Percentiles rank a stretch among this genome's conserved stretches.
Conservation (phyloP, 257 asterid species). For the Solanum ahanhuiri region DNA sequence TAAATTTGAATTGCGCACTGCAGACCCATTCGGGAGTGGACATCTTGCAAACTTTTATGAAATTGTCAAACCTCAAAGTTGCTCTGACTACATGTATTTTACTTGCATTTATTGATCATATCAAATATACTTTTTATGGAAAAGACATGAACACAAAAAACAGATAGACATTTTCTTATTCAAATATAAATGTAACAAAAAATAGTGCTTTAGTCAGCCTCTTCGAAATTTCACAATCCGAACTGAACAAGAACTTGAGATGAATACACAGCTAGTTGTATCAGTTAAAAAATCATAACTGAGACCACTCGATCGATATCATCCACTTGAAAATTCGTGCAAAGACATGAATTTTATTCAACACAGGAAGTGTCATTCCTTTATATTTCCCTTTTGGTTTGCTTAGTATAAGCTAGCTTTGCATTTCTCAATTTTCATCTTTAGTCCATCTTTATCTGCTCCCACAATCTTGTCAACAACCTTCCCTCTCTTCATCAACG, state of each 20-base stretch:
- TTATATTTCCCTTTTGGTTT: no score
- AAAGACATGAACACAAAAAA: neutral
- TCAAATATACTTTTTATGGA: neutral
- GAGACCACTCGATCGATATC: neutral
- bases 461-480: conserved; percentile 9
- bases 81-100: no score
- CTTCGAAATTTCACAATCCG: neutral
- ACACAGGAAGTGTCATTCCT: no score
- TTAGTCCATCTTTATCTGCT: neutral
- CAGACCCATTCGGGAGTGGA: no score
- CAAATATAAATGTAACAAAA: neutral
- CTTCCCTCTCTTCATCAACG: conserved; percentile 13
- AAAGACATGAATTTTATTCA: neutral
- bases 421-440: neutral
- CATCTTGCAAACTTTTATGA: neutral
- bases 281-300: neutral
- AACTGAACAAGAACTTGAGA: neutral
- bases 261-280: neutral
- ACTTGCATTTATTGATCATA: neutral
- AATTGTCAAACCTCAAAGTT: neutral
- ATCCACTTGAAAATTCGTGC: neutral
- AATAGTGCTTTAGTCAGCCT: neutral
- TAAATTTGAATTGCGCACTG: no score
- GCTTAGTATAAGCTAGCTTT: neutral
- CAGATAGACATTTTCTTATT: neutral